phyloP scores from a whole-genome alignment of 306 rosid genomes.

The Arachis hypogaea region DNA sequence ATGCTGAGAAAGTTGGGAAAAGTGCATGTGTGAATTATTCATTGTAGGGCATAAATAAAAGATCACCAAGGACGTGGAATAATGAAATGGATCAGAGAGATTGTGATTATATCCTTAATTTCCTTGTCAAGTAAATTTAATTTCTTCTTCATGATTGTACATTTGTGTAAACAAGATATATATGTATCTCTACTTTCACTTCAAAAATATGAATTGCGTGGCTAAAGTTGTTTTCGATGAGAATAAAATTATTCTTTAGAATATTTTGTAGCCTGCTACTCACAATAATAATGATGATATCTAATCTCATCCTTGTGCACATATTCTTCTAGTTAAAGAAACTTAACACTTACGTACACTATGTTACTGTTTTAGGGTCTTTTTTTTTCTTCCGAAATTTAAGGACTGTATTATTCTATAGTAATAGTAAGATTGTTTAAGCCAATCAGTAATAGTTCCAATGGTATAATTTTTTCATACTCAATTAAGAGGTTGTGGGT shows the following conservation, averaged over 20 bases:
- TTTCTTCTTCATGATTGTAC: background rate
- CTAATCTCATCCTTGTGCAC: too few species aligned
- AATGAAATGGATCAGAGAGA: background rate
- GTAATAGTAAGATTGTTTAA: too few species aligned
- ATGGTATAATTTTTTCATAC: too few species aligned
- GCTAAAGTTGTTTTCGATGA: background rate
- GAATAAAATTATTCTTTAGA: too few species aligned
- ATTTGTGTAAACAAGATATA: background rate
- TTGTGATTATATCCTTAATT: background rate
- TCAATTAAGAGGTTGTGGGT: too few species aligned
- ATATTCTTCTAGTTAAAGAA: too few species aligned
- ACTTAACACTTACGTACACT: too few species aligned
- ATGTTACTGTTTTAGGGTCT: too few species aligned
- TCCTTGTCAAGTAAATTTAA: slow-evolving; percentile 7
- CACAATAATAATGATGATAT: background rate
- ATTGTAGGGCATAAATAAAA: slow-evolving; percentile 11
- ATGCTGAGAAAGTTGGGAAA: background rate
- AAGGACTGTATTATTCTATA: too few species aligned
- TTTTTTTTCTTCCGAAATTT: too few species aligned
- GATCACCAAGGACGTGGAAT: background rate
- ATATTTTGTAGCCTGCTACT: background rate
- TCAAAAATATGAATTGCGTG: background rate
- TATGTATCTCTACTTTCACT: background rate
- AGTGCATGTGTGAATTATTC: slow-evolving; percentile 9
- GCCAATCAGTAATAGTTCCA: too few species aligned